Percentiles rank a stretch among this genome's conserved stretches.
Conservation (phyloP, 768 basidiomycete species). For the Boletus tomentosulus region DNA sequence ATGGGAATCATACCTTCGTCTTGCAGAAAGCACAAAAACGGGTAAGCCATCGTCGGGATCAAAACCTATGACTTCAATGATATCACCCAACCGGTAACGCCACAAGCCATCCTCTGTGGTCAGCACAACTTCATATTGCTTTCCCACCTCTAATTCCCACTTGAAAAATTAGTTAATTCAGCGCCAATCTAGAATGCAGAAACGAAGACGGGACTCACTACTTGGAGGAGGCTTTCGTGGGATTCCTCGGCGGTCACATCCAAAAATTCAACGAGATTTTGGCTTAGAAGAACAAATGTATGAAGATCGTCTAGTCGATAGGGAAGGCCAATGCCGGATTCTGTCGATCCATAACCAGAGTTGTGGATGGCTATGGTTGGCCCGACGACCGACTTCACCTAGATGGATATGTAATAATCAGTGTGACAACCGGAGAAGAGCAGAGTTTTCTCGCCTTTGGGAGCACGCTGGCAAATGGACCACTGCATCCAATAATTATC, state of each 20-base stretch:
- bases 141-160: not conserved
- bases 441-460: not conserved
- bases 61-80: not conserved
- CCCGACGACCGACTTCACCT: conserved; percentile 6
- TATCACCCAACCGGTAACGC: not conserved
- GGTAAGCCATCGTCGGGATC: not conserved
- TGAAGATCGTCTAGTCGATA: not conserved
- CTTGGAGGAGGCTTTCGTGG: not conserved
- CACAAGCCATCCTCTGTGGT: not conserved
- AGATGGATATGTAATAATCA: not conserved
- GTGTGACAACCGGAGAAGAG: not conserved
- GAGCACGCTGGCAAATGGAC: not conserved
- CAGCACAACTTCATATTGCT: not conserved
- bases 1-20: not conserved
- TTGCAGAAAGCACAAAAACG: not conserved
- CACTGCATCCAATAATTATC: not conserved
- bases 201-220: not conserved
- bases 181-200: not conserved
- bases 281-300: not conserved
- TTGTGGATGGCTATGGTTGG: not conserved
- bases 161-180: not conserved
- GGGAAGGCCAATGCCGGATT: not conserved
- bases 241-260: not conserved
- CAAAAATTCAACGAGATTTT: not conserved
- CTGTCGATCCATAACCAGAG: not conserved